Evolutionary conservation across 2,329 filamentous ascomycete genomes (phyloP), one percentile per base, ranked within the genome.

Genomic region (Didymosphaeria variabile): DNA sequence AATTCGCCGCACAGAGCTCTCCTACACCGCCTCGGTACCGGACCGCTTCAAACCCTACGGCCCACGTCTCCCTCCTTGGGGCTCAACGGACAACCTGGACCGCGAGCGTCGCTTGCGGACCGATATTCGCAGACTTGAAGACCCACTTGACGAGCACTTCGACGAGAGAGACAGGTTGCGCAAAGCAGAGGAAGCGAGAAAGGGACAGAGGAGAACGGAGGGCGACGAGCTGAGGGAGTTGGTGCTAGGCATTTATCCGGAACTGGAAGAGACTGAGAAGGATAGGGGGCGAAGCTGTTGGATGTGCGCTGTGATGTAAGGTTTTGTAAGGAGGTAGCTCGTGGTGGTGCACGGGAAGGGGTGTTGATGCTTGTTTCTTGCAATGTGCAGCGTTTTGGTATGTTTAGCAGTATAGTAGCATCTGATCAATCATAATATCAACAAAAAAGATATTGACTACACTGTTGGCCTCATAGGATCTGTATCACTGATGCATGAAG

Each of bases 191-290:
- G 32, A 54, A 23, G 9, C 29, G 5, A 50, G n/a, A 17, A 42
- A 15, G 12, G 46, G 38, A 6, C 51, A 29, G 26, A 31, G 51
- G 21, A 26, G n/a, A 31, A 60, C 52, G 17, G 58, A 60, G 31
- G 58, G 47, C 5, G 42, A 56, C n/a, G 52, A 60, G 19, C 13
- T 60, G 46, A 52, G 58, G 19, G 58, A 55, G 21, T 46, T 56
- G 53, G 47, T 52, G n/a, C 21, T 19, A 5, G 46, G 17, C 46
- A 19, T 60, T 15, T 60, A 60, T 56, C 58, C 58, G 6, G 58
- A 60, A 23, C 56, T 60, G 45, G 46, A 54, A n/a, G 29, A 17
- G 26, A 15, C 8, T 3, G 12, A 15, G 26, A 49, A 9, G 17
- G 46, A 50, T 1, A 47, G 45, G 45, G 15, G 46, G 6, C n/a